phyloP scores from a whole-genome alignment of 371 early-diverging fungal genomes.

The Haplosporangium sp. region DNA sequence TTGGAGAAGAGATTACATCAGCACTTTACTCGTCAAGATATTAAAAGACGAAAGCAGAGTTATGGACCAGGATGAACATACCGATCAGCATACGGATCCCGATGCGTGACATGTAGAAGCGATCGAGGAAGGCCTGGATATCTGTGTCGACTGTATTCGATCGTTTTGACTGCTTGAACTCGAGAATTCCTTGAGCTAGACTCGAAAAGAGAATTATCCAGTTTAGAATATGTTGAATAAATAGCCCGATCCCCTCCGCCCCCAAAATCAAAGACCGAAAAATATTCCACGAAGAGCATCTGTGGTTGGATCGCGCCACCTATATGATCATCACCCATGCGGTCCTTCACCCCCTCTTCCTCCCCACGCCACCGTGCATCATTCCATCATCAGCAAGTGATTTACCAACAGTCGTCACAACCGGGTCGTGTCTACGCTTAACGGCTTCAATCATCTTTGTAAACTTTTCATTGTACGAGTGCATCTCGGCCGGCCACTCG shows the following conservation, averaged over 20 bases:
- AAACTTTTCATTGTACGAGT: constrained; percentile 84
- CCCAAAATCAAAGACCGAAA: constrained; percentile 31
- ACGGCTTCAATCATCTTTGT: constrained; percentile 89
- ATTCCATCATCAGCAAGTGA: neutral
- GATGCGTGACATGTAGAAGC: constrained; percentile 98
- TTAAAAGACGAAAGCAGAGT: neutral
- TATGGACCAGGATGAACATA: constrained; percentile 33
- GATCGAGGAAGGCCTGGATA: constrained; percentile 92
- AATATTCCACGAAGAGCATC: neutral
- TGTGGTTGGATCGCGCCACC: constrained; percentile 2
- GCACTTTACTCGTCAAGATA: neutral
- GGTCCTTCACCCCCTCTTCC: neutral
- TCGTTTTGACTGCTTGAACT: constrained; percentile 83
- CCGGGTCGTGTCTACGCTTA: constrained; percentile 94
- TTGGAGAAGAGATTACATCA: neutral
- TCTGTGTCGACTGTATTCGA: constrained; percentile 77
- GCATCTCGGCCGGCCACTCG: constrained; percentile 77
- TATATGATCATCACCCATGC: neutral
- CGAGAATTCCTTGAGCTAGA: constrained; percentile 91
- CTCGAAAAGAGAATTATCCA: neutral
- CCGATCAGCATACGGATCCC: constrained; percentile 97
- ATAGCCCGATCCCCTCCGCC: neutral
- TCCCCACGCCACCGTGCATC: no score
- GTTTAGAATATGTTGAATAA: neutral
- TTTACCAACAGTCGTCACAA: constrained; percentile 88